phyloP scores from a whole-genome alignment of 2,329 filamentous ascomycete genomes.

The Aspergillus spinulosporus region DNA sequence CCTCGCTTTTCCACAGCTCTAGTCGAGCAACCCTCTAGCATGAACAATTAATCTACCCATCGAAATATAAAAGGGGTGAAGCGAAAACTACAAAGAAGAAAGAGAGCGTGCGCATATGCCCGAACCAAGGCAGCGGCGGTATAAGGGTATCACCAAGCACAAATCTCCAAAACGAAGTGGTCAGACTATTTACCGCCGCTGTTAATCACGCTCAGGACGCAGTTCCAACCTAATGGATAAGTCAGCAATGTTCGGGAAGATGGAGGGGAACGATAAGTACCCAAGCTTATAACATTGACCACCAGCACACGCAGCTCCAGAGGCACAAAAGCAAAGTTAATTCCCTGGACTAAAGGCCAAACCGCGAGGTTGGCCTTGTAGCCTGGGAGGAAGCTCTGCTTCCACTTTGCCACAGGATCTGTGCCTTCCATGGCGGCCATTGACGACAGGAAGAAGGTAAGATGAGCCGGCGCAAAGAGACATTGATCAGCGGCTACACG shows the following conservation, averaged over 20 bases:
- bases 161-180: conserved; percentile 6
- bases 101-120: conserved; percentile 12
- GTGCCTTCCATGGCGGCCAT: conserved; percentile 81
- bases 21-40: neutral
- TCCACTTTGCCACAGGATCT: conserved; percentile 66
- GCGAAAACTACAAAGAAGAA: neutral
- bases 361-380: conserved; percentile 82
- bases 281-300: conserved; percentile 77
- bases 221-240: conserved; percentile 55
- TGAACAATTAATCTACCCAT: neutral
- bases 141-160: conserved; percentile 41
- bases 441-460: conserved; percentile 75
- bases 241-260: conserved; percentile 17
- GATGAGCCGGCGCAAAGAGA: conserved; percentile 79
- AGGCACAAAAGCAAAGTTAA: conserved; percentile 86
- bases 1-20: neutral
- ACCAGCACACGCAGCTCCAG: conserved; percentile 80
- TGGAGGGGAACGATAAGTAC: conserved; percentile 43
- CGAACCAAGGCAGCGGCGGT: conserved; percentile 14
- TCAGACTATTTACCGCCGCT: conserved; percentile 40
- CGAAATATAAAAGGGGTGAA: neutral
- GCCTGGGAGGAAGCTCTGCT: conserved; percentile 68
- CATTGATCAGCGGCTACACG: conserved; percentile 80
- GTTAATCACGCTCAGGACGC: conserved; percentile 59
- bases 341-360: conserved; percentile 80